Evolutionary conservation across 257 asterid species (phyloP).

Genomic region (Scutellaria barbata): DNA sequence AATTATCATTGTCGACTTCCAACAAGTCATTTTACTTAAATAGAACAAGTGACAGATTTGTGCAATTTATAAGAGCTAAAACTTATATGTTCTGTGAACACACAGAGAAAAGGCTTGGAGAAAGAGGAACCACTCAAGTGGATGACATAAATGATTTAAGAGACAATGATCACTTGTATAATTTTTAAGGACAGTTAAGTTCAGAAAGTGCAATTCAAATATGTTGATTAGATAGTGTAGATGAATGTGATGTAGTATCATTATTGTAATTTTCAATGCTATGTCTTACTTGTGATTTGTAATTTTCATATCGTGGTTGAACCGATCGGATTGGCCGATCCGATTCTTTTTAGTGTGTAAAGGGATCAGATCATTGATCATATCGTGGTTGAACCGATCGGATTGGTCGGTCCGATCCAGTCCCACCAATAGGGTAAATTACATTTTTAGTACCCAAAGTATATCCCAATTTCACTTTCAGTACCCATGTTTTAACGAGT

Average conservation of each 20-base stretch:
- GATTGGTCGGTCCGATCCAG: too few species aligned
- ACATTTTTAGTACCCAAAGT: too few species aligned
- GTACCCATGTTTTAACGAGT: too few species aligned
- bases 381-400: too few species aligned
- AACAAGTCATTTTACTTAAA: background rate
- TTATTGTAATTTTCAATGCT: constrained; percentile 15
- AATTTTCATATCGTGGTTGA: too few species aligned
- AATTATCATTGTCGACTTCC: too few species aligned
- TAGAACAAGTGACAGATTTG: constrained; percentile 12
- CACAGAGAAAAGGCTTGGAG: constrained; percentile 73
- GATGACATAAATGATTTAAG: constrained; percentile 70
- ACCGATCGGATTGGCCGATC: too few species aligned
- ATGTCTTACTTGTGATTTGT: constrained; percentile 24
- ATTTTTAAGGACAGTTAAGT: constrained; percentile 45
- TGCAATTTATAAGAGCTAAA: constrained; percentile 9
- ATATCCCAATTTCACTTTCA: too few species aligned
- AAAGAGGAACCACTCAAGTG: constrained; percentile 66
- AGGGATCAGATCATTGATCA: too few species aligned
- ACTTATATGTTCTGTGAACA: constrained; percentile 35
- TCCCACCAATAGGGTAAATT: too few species aligned
- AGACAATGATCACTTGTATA: constrained; percentile 84
- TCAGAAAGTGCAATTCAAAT: constrained; percentile 27
- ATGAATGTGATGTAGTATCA: constrained; percentile 4
- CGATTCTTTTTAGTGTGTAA: too few species aligned
- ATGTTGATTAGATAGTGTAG: constrained; percentile 8